Conservation (phyloP, 192 early-diverging fungal species). For the Podila epigama region DNA sequence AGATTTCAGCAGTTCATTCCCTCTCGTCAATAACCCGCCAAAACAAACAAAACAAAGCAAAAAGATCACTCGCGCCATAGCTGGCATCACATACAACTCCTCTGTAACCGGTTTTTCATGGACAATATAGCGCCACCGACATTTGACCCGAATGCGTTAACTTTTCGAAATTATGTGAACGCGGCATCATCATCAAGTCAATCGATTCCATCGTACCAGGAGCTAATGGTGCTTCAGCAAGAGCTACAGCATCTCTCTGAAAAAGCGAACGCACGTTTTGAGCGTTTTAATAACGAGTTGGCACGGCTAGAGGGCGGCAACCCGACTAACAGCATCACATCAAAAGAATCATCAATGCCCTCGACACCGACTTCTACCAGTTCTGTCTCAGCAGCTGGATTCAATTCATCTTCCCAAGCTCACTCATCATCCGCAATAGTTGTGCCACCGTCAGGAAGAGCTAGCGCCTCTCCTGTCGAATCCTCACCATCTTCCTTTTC, state of each 20-base stretch:
- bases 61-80: too few relatives aligned
- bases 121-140: slow-evolving; percentile 20
- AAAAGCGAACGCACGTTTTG: slow-evolving; percentile 13
- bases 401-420: slow-evolving; percentile 6
- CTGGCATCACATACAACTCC: not conserved
- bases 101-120: too few relatives aligned
- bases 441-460: not conserved
- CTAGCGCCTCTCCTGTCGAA: slow-evolving; percentile 24
- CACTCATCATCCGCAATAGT: slow-evolving; percentile 5
- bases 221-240: slow-evolving; percentile 24
- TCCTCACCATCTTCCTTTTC: slow-evolving; percentile 39
- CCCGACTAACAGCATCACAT: not conserved
- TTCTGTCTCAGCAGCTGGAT: not conserved
- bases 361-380: slow-evolving; percentile 23
- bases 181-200: slow-evolving; percentile 12
- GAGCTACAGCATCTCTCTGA: slow-evolving; percentile 40
- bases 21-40: too few relatives aligned
- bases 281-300: slow-evolving; percentile 25
- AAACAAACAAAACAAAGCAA: too few relatives aligned
- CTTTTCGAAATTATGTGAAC: slow-evolving; percentile 33
- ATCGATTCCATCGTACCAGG: slow-evolving; percentile 26
- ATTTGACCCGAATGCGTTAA: slow-evolving; percentile 39
- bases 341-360: slow-evolving; percentile 35
- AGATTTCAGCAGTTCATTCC: too few relatives aligned
- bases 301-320: slow-evolving; percentile 12